Evolutionary conservation across 1,284 basidiomycete genomes (phyloP).

Genomic region (Melampsora occidentalis): DNA sequence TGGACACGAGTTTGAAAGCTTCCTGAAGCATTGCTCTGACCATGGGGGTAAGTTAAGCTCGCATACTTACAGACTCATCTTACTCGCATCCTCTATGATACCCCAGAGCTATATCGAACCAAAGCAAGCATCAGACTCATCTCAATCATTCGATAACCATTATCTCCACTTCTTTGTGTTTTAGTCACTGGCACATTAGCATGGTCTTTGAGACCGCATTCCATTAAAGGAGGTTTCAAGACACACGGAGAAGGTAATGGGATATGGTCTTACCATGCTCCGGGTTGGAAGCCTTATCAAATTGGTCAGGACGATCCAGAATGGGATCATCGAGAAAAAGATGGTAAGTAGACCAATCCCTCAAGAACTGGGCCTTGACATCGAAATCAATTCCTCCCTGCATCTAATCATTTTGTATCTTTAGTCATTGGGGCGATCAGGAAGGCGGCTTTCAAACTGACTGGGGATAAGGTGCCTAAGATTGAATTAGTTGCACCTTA

Average conservation of each 20-base stretch:
- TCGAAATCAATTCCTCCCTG: too few species aligned
- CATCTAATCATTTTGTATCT: too few species aligned
- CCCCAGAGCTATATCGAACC: neutral
- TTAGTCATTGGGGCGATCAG: slow-evolving; percentile 25
- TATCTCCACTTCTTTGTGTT: slow-evolving; percentile 44
- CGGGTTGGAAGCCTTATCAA: slow-evolving; percentile 36
- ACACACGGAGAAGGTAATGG: slow-evolving; percentile 51
- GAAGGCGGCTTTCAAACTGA: slow-evolving; percentile 34
- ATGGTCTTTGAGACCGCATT: slow-evolving; percentile 51
- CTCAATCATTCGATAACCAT: slow-evolving; percentile 43
- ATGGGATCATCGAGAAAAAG: slow-evolving; percentile 42
- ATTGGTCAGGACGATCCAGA: slow-evolving; percentile 11
- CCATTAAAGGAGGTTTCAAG: slow-evolving; percentile 51
- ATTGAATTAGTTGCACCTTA: slow-evolving; percentile 1
- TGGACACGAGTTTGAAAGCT: slow-evolving; percentile 46
- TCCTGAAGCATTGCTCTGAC: slow-evolving; percentile 45
- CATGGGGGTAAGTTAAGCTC: slow-evolving; percentile 12
- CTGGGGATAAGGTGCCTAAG: slow-evolving; percentile 17
- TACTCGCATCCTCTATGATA: neutral
- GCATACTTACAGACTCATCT: neutral
- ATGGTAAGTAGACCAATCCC: neutral
- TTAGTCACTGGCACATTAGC: slow-evolving; percentile 46
- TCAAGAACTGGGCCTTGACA: too few species aligned
- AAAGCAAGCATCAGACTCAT: neutral
- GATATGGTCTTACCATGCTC: slow-evolving; percentile 50